Evolutionary conservation across 352 stramenopile species (phyloP), one percentile per base, ranked within the genome.

Genomic region (Globisporangium cederbergense): DNA sequence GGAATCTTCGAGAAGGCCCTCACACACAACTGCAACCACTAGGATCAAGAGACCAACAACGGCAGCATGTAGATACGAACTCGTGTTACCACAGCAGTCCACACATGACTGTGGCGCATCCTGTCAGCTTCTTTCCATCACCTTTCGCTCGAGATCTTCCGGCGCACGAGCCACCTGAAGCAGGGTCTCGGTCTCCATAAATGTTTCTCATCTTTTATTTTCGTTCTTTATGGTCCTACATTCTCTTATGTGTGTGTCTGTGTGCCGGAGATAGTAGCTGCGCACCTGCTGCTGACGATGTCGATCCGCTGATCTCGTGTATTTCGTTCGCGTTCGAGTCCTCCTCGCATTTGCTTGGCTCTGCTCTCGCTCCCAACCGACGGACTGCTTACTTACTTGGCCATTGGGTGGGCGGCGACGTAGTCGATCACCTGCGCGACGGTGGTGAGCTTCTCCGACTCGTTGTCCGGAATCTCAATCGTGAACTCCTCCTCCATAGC

Each of bases 401-500:
- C 97, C 93, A 98, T 98, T 53, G 98, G 98, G 88, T 99, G 97
- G 56, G 91, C 90, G 65, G 96, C 84, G 77, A 99, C 96, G 87
- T 99, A 99, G 78, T 99, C 95, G 62, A 99, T 95, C 64, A 98
- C 98, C 77, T 99, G 97, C 30, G 79, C 83, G 55, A 98, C 86
- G 71, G 94, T 98, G 20, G 90, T 78, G 74, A 99, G 98, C 83
- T 99, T 99, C 79, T 99, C 98, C 54, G 97, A 97, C 81, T 99
- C 97, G 65, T 97, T 97, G 90, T 99, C 98, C 54, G 98, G 97
- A 83, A 99, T 99, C 81, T 99, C 97, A 77, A 99, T 99, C 60
- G 94, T 97, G 85, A 99, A 99, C 83, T 99, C 98, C 77, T 99
- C 98, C 81, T 99, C 98, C 78, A 99, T 98, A 49, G 97, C 97